A percentile compares a stretch with the other conserved stretches of the same genome.
phyloP scores from a whole-genome alignment of 2,329 filamentous ascomycete genomes.

The Penicillium vulpinum region DNA sequence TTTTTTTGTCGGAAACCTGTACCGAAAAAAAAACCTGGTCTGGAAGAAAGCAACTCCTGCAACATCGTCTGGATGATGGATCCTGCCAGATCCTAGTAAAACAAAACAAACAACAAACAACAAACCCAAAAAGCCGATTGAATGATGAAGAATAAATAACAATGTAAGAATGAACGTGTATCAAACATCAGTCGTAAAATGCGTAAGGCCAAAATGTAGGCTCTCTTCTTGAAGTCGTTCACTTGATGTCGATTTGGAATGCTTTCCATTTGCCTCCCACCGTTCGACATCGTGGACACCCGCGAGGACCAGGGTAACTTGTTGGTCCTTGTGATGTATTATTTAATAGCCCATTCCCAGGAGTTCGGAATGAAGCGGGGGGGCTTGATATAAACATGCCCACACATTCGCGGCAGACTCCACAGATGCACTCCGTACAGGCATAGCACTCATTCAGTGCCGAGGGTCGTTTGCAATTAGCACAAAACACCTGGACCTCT shows the following conservation, averaged over 20 bases:
- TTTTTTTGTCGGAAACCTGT: constrained; percentile 23
- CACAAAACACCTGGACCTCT: constrained; percentile 84
- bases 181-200: constrained; percentile 34
- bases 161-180: constrained; percentile 19
- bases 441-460: constrained; percentile 82
- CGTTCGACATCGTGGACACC: constrained; percentile 49
- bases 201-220: constrained; percentile 26
- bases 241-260: constrained; percentile 51
- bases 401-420: constrained; percentile 85
- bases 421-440: constrained; percentile 94
- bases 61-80: constrained; percentile 1
- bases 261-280: constrained; percentile 51
- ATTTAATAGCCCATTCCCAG: constrained; percentile 26
- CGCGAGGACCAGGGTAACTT: constrained; percentile 41
- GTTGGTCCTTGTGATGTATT: constrained; percentile 31
- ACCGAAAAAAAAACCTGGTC: constrained; percentile 13
- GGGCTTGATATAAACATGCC: constrained; percentile 47
- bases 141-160: constrained; percentile 5
- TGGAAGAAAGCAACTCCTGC: constrained; percentile 18
- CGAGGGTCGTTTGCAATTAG: constrained; percentile 77
- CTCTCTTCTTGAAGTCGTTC: constrained; percentile 15
- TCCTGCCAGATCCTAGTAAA: constrained; percentile 7
- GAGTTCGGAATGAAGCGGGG: constrained; percentile 40
- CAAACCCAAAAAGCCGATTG: background rate
- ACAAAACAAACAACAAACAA: background rate